Evolutionary conservation across 176 grass and related monocot species (phyloP).

Genomic region (Avena eriantha): DNA sequence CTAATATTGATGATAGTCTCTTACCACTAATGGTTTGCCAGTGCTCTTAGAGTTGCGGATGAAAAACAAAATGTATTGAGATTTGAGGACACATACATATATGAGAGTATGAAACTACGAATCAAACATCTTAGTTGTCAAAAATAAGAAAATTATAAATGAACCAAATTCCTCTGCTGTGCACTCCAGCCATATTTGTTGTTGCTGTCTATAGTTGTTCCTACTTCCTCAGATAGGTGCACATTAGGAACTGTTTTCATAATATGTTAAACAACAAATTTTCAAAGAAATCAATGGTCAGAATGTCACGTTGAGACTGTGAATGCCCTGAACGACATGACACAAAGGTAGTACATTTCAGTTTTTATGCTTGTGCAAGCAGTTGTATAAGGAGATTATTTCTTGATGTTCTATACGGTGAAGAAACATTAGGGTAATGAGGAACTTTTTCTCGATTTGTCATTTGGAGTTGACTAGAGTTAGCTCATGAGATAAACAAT

Average conservation of each 20-base stretch:
- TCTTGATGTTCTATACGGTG: slow-evolving; percentile 1
- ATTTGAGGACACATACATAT: background rate
- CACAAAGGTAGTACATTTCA: background rate
- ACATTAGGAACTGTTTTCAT: too few species aligned
- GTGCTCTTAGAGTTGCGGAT: background rate
- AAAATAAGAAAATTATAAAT: background rate
- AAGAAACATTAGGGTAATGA: background rate
- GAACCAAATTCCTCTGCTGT: background rate
- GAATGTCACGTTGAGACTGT: background rate
- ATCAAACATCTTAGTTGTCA: background rate
- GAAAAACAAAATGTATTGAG: background rate
- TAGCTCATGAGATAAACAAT: background rate
- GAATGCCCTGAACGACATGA: background rate
- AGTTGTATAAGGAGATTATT: background rate
- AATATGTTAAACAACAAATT: background rate
- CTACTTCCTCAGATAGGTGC: background rate
- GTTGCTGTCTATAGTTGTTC: background rate
- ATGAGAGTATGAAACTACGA: background rate
- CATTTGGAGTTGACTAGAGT: background rate
- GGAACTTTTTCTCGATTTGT: background rate
- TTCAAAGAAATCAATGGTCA: background rate
- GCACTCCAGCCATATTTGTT: background rate
- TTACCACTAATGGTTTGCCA: background rate
- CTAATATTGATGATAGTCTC: background rate
- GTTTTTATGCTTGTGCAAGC: background rate